These are phyloP conservation scores for Falciphora oryzae DNA, from an alignment of 2,329 filamentous ascomycete species.

Conservation along the genomic window DNA sequence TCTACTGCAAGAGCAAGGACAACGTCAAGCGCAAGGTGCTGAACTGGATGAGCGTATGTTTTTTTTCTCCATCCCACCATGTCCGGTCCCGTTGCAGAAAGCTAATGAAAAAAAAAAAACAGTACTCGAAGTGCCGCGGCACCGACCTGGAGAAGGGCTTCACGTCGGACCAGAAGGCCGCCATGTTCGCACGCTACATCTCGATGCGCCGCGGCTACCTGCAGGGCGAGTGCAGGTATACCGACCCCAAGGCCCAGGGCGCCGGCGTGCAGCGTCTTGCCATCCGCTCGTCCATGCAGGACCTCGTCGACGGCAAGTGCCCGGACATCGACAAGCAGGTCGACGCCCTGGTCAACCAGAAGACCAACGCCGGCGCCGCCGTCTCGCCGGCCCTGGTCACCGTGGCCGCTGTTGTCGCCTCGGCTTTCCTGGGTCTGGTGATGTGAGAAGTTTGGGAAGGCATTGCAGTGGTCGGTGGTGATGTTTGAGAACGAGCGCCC, in stretches of 20 bases:
- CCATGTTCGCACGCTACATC: conserved; percentile 19
- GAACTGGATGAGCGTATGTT: conserved; percentile 21
- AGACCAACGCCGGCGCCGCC: background rate
- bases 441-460: background rate
- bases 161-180: conserved; percentile 21
- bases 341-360: background rate
- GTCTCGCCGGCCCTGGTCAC: no score
- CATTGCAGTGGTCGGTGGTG: no score
- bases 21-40: conserved; percentile 12
- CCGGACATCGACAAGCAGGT: conserved; percentile 14
- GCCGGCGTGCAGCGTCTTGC: background rate
- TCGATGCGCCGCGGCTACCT: conserved; percentile 19
- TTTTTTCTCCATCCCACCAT: background rate
- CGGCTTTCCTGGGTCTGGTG: background rate
- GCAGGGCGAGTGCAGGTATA: conserved; percentile 16
- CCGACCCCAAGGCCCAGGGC: conserved; percentile 8
- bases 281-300: conserved; percentile 20
- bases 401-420: background rate
- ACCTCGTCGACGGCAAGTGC: conserved; percentile 19
- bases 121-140: conserved; percentile 16
- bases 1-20: conserved; percentile 12
- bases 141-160: conserved; percentile 13
- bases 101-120: no score
- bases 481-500: no score
- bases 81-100: background rate